These are phyloP conservation scores for Saturnispora sekii DNA, from an alignment of 805 yeast species.

Conservation along the genomic window DNA sequence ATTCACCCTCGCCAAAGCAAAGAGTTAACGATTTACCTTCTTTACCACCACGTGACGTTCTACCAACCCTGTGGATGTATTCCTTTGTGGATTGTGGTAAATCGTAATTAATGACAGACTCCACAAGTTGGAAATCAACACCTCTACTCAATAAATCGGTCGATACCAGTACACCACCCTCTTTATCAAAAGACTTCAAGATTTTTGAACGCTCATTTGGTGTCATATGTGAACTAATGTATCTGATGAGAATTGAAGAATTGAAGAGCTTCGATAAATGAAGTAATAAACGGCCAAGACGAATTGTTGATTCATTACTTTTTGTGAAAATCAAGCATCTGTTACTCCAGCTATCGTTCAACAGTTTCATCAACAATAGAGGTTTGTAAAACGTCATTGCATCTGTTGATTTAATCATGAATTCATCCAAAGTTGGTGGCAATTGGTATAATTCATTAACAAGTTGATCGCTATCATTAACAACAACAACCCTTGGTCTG, in stretches of 20 bases:
- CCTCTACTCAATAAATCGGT: constrained; percentile 97
- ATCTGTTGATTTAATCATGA: constrained; percentile 21
- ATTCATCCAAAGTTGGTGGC: constrained; percentile 40
- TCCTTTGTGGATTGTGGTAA: constrained; percentile 82
- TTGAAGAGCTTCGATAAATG: constrained; percentile 26
- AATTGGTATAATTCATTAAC: constrained; percentile 50
- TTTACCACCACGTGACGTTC: constrained; percentile 91
- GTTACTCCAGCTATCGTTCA: constrained; percentile 25
- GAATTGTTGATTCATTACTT: constrained; percentile 80
- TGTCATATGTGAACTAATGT: constrained; percentile 52
- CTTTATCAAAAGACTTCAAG: constrained; percentile 45
- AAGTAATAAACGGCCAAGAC: constrained; percentile 54
- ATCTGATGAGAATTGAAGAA: constrained; percentile 24
- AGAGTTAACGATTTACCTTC: constrained; percentile 67
- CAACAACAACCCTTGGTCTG: constrained; percentile 65
- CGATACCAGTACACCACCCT: constrained; percentile 48
- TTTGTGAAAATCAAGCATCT: constrained; percentile 56
- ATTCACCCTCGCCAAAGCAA: constrained; percentile 71
- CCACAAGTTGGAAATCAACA: constrained; percentile 63
- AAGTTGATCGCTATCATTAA: constrained; percentile 41
- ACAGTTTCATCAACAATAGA: constrained; percentile 44
- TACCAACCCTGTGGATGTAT: constrained; percentile 91
- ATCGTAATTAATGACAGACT: constrained; percentile 81
- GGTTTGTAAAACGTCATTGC: constrained; percentile 53
- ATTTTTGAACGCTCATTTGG: constrained; percentile 44